These are phyloP conservation scores for Vairimorpha necatrix DNA, from an alignment of 371 early-diverging fungal genomes.

Conservation along the genomic window DNA sequence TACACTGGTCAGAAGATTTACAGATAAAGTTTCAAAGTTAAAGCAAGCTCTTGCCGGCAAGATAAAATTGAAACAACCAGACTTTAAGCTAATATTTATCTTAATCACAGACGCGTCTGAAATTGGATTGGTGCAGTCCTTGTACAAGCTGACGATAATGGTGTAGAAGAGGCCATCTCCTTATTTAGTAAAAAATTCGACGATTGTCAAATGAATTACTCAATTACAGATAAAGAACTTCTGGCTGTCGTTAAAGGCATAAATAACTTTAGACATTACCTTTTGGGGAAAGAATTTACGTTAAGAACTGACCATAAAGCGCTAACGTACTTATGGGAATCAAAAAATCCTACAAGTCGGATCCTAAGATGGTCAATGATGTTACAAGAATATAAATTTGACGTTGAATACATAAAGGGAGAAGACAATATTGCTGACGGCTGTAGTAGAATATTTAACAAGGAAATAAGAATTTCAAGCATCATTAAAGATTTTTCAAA, in stretches of 20 bases:
- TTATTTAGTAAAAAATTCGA: background rate
- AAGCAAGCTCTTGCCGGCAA: background rate
- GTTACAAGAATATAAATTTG: slow-evolving; percentile 1
- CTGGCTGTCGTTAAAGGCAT: background rate
- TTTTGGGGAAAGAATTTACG: slow-evolving; percentile 3
- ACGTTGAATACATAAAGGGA: slow-evolving; percentile 25
- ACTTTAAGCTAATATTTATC: slow-evolving; percentile 28
- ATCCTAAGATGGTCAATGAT: background rate
- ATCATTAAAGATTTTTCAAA: background rate
- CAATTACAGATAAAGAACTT: slow-evolving; percentile 12
- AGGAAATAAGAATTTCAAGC: background rate
- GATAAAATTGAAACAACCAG: slow-evolving; percentile 2
- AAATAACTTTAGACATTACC: slow-evolving; percentile 2
- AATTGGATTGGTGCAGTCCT: slow-evolving; percentile 21
- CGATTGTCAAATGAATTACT: slow-evolving; percentile 13
- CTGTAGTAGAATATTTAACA: background rate
- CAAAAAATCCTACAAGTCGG: background rate
- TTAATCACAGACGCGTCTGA: slow-evolving; percentile 46
- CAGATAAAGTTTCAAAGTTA: background rate
- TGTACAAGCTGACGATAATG: slow-evolving; percentile 8
- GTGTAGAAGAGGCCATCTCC: background rate
- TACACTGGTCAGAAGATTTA: background rate
- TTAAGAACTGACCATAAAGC: slow-evolving; percentile 5
- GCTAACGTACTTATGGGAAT: background rate
- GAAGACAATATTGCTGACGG: slow-evolving; percentile 19